Evolutionary conservation across 2,329 filamentous ascomycete genomes (phyloP), one percentile per base, ranked within the genome.

Genomic region (Diaporthe australafricana): DNA sequence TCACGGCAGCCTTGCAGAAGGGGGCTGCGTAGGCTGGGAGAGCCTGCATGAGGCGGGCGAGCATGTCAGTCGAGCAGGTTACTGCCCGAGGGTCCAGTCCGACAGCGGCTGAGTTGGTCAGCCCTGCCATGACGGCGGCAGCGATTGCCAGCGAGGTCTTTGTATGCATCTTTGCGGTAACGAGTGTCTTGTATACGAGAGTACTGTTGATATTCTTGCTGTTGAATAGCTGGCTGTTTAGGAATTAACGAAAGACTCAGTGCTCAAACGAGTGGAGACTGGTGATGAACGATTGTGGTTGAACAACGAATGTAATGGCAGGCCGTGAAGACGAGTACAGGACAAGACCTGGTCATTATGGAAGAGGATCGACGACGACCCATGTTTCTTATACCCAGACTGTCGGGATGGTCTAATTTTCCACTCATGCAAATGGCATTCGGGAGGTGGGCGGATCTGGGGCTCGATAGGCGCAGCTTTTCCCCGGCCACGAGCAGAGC

Each of bases 1-100:
- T 69, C 1, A 72, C 66, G 20, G 68, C 67, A 12, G 57, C 25
- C 12, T 56, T 42, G 50, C 71, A 72, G n/a, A 66, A 70, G 0
- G 71, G 71, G 3, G 32, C 48, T 5, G 57, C 66, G 8, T 70
- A 70, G 38, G 40, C 52, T 11, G 66, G 56, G 7, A 70, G 50
- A 14, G 66, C 40, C 12, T 11, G 7, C 70, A 70, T 70, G 25
- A 72, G 57, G 20, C 38, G 38, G 16, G 42, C 16, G 2, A 72
- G 56, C 2, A 62, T 14, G 30, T 70, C 30, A 16, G 45, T 52
- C 9, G 67, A 11, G 57, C 70, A 72, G 32, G 25, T 70, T 5
- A 55, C 47, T 8, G 67, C 57, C 40, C 57, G 50, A 7, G 42
- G 8, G 9, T 65, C 60, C 27, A 63, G 25, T 47, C 20, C 48